Conservation (phyloP, 2,329 filamentous ascomycete species). For the Microsporum audouinii region DNA sequence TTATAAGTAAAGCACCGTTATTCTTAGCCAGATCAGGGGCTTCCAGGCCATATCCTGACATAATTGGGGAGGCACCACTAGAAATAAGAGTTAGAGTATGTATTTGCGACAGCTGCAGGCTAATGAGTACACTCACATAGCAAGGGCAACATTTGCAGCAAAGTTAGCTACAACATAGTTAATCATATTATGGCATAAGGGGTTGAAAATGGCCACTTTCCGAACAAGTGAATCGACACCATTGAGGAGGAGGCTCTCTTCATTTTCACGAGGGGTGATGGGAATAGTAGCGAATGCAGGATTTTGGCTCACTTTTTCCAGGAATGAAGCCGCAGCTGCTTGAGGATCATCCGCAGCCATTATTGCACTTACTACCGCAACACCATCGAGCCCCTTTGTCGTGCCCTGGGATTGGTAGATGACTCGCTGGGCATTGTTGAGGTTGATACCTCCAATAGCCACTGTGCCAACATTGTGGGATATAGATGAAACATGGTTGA, state of each 20-base stretch:
- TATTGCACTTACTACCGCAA: conserved; percentile 84
- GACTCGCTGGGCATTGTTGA: conserved; percentile 60
- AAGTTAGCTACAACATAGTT: conserved; percentile 94
- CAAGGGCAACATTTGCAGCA: conserved; percentile 77
- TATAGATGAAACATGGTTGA: conserved; percentile 46
- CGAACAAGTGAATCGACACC: conserved; percentile 42
- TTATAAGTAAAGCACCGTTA: conserved; percentile 71
- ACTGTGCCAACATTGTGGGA: conserved; percentile 44
- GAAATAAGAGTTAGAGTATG: neutral
- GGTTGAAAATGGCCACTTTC: conserved; percentile 51
- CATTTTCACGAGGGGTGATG: conserved; percentile 20
- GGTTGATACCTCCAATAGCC: conserved; percentile 81
- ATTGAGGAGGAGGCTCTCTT: conserved; percentile 23
- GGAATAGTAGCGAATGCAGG: conserved; percentile 25
- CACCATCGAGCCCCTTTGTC: conserved; percentile 58
- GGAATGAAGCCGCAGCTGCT: conserved; percentile 49
- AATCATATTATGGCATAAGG: conserved; percentile 92
- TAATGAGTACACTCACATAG: conserved; percentile 39
- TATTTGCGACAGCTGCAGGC: neutral
- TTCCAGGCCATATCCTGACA: conserved; percentile 79
- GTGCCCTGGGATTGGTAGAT: conserved; percentile 54
- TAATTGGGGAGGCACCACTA: conserved; percentile 76
- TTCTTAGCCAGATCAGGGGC: conserved; percentile 67
- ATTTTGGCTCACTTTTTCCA: conserved; percentile 40
- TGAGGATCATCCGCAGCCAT: conserved; percentile 60